phyloP scores from a whole-genome alignment of 1,284 basidiomycete genomes.

The Ganoderma lingzhi region DNA sequence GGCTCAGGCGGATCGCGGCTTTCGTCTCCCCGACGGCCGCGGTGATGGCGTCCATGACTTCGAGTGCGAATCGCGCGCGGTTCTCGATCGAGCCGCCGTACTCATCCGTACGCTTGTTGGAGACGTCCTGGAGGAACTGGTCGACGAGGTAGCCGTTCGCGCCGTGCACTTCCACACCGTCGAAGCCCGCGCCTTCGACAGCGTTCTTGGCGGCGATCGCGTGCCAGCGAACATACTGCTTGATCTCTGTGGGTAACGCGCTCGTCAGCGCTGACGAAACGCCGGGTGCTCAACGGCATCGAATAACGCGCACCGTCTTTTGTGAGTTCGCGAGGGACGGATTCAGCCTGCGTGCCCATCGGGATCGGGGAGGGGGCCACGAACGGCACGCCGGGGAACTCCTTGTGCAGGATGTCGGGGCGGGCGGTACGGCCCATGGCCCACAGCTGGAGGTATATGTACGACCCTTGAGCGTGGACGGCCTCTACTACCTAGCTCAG shows the following conservation, averaged over 20 bases:
- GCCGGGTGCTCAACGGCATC: no score
- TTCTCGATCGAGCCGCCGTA: slow-evolving; percentile 68
- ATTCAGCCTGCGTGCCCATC: not conserved
- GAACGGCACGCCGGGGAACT: not conserved
- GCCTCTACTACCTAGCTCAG: slow-evolving; percentile 27
- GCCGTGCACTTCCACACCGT: slow-evolving; percentile 47
- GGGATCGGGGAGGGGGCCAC: slow-evolving; percentile 8
- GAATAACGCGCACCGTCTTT: not conserved
- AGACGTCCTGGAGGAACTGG: slow-evolving; percentile 50
- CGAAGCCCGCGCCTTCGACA: slow-evolving; percentile 52
- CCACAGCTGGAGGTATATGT: slow-evolving; percentile 52
- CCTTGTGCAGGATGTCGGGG: not conserved
- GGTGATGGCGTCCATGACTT: slow-evolving; percentile 54
- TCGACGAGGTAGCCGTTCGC: slow-evolving; percentile 51
- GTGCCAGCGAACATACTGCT: slow-evolving; percentile 41
- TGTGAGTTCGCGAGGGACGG: slow-evolving; percentile 8
- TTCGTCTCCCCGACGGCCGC: slow-evolving; percentile 47
- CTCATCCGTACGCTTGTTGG: slow-evolving; percentile 63
- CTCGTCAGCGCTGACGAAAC: not conserved
- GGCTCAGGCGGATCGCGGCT: slow-evolving; percentile 49
- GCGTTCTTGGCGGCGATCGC: slow-evolving; percentile 51
- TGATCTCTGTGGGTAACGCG: not conserved
- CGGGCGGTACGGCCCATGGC: slow-evolving; percentile 25
- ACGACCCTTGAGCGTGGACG: slow-evolving; percentile 38
- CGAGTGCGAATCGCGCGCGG: slow-evolving; percentile 56